Percentiles rank a stretch among this genome's conserved stretches.
Conservation (phyloP, 306 rosid genomes). For the Dryas octopetala region DNA sequence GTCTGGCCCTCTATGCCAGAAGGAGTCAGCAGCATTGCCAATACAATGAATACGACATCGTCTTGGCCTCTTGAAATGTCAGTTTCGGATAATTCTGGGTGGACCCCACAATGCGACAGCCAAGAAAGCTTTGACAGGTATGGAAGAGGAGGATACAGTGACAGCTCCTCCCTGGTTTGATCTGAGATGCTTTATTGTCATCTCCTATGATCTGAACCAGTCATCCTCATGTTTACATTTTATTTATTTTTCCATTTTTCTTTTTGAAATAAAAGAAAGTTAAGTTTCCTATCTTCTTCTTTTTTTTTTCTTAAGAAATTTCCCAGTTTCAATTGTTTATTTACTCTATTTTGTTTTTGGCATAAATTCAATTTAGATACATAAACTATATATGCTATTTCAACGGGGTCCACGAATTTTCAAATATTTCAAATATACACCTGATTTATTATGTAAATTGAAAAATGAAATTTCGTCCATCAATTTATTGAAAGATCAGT, state of each 20-base stretch:
- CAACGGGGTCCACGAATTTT: too few species aligned
- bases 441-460: too few species aligned
- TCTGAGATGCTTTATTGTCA: neutral
- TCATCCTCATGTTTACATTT: neutral
- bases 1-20: conserved; percentile 61
- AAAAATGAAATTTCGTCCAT: too few species aligned
- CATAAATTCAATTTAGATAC: too few species aligned
- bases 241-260: neutral
- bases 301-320: neutral
- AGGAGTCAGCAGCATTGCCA: conserved; percentile 8
- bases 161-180: conserved; percentile 10
- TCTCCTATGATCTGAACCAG: neutral
- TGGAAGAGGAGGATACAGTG: neutral
- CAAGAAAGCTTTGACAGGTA: neutral
- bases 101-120: conserved; percentile 15
- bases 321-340: too few species aligned
- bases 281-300: neutral
- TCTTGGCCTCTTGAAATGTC: conserved; percentile 5
- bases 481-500: too few species aligned
- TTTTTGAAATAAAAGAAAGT: neutral
- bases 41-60: neutral
- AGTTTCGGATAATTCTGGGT: conserved; percentile 1
- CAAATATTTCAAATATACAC: too few species aligned
- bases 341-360: too few species aligned
- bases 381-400: too few species aligned